Base-by-base conservation (phyloP, 495 filamentous ascomycete genomes). In the Arthonia radiata region DNA sequence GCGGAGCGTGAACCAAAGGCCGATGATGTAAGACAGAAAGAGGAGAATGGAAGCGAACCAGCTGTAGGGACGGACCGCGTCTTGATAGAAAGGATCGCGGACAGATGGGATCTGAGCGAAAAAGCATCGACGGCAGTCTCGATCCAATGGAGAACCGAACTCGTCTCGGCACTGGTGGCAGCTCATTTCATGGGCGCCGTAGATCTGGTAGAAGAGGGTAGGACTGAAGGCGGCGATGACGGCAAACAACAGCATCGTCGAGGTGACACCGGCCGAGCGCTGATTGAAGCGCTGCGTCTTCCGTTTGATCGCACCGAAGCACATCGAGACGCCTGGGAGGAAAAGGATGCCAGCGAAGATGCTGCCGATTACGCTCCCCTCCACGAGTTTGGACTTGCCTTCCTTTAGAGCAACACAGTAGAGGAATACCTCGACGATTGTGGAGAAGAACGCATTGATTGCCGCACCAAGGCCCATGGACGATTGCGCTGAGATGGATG, bases 401-500 rank as follows among this genome's bases (percentile, higher is more conserved):
- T 99, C 68, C 12, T 71, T 78, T 22, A 99, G 60, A 14, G 86
- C 86, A 27, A 93, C 69, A 40, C 83, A 93, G 46, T 99, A 99
- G 27, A 99, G 70, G 51, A 83, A 99, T 8, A 99, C 86, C 44
- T 99, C 86, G 13, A 99, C 86, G 13, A 99, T 54, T 5, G 86
- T 99, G n/a, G 81, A 92, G 53, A 99, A 99, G 49, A 94, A 92
- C 18, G 86, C 86, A 35, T 99, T 99, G 51, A 94, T 80, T 11
- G 82, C 86, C 27, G 86, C 89, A 46, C 86, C 86, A 17, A 99
- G 58, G n/a, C 86, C 86, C 86, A 99, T 99, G n/a, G 80, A 89
- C 11, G 80, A 92, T 42, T 99, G 86, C 5, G 86, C 86, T 10
- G 86, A 94, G 37, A 99, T 94, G 18, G 86, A 94, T n/a, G 86